A percentile compares a stretch with the other conserved stretches of the same genome.
phyloP scores from a whole-genome alignment of 345 rosid genomes.

The Dimocarpus longan region DNA sequence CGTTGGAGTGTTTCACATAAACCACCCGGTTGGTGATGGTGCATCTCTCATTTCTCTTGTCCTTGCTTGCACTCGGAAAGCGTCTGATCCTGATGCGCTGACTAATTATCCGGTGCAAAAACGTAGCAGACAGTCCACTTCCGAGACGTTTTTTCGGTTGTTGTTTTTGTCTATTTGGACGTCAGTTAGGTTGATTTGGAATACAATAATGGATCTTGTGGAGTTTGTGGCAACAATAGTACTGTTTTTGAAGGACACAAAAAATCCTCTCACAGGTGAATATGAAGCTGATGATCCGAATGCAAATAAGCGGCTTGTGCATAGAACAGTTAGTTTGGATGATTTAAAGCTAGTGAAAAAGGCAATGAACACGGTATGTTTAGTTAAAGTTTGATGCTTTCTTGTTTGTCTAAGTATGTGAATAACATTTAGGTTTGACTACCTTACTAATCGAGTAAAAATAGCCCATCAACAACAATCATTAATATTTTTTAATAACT shows the following conservation, averaged over 20 bases:
- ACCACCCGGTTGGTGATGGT: slow-evolving; percentile 68
- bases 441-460: too few relatives aligned
- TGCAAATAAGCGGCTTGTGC: slow-evolving; percentile 29
- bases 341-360: slow-evolving; percentile 63
- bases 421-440: too few relatives aligned
- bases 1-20: slow-evolving; percentile 42
- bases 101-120: slow-evolving; percentile 57
- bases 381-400: too few relatives aligned
- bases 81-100: slow-evolving; percentile 53
- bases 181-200: slow-evolving; percentile 37
- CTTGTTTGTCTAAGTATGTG: too few relatives aligned
- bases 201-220: slow-evolving; percentile 54
- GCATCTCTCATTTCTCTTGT: slow-evolving; percentile 64
- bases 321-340: slow-evolving; percentile 54
- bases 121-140: neutral
- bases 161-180: slow-evolving; percentile 35
- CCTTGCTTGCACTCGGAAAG: slow-evolving; percentile 53
- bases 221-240: slow-evolving; percentile 42
- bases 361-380: slow-evolving; percentile 34
- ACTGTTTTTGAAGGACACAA: slow-evolving; percentile 48
- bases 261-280: slow-evolving; percentile 55
- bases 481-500: too few relatives aligned
- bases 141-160: too few relatives aligned
- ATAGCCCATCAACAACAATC: too few relatives aligned
- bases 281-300: slow-evolving; percentile 14